Evolutionary conservation across 1,284 basidiomycete genomes (phyloP), one percentile per base, ranked within the genome.

Genomic region (Cutaneotrichosporon dermatis): DNA sequence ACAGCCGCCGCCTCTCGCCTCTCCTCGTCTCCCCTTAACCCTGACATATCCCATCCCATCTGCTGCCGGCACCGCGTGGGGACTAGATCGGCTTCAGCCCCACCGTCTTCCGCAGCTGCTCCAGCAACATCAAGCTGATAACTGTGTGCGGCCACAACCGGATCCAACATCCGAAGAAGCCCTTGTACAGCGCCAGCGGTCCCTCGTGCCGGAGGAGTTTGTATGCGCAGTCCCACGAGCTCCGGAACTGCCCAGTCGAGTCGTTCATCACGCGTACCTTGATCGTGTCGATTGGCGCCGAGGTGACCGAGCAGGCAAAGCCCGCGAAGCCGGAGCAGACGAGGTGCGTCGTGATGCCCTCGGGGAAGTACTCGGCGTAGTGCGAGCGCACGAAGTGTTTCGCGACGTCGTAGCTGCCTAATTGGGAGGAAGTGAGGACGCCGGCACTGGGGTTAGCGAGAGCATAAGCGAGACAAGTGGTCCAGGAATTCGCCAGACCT

Each of bases 201-300:
- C 62, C 62, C 57, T 64, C 62, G 35, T 61, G 35, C 6, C 59
- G 41, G 8, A 64, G 45, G 6, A 64, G 42, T 48, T 64, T 54
- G 54, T 37, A 40, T 9, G 55, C 57, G 33, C 59, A 61, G 44
- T 61, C 62, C 9, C 51, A 39, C 34, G 53, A 40, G 41, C 46
- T 13, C 39, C 42, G 51, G 54, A 53, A 63, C 56, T 53, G 50
- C 6, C 55, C 54, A 7, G 42, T 33, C 25, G 42, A 43, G 57
- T 61, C 62, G 62, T 64, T 64, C 62, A 64, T 64, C 34, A 64
- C 25, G 46, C 62, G 62, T 16, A 64, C 62, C 54, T 64, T 64
- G 59, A 64, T 51, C 43, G 62, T 64, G 54, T 64, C 62, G 43
- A 64, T 59, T 2, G 62, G 62, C 13, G 62, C 62, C 5, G 59